phyloP scores from a whole-genome alignment of 345 rosid species.

The Populus nigra region DNA sequence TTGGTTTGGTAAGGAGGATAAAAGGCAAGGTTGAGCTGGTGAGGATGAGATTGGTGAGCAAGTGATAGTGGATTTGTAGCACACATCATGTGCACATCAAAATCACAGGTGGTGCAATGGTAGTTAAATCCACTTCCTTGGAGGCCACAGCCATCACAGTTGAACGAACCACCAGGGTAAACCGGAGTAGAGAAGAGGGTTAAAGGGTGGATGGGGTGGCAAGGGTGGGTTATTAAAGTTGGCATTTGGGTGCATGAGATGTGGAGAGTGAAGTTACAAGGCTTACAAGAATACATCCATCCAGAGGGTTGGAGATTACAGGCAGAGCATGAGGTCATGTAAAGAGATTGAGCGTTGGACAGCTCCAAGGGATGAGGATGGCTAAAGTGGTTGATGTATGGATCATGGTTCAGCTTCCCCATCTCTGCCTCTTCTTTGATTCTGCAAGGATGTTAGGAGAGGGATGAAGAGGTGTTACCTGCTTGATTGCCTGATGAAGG shows the following conservation, averaged over 20 bases:
- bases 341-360: conserved; percentile 24
- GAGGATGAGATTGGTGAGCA: conserved; percentile 41
- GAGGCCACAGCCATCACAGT: conserved; percentile 54
- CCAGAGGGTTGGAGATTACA: conserved; percentile 34
- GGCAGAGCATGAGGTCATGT: conserved; percentile 36
- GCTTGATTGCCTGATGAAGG: neutral
- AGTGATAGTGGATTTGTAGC: conserved; percentile 47
- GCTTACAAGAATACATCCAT: conserved; percentile 49
- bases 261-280: conserved; percentile 59
- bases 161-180: conserved; percentile 45
- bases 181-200: conserved; percentile 44
- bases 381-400: conserved; percentile 44
- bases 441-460: neutral
- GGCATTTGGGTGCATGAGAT: conserved; percentile 53
- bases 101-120: conserved; percentile 50
- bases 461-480: neutral
- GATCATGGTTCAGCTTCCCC: conserved; percentile 47
- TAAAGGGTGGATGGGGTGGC: conserved; percentile 50
- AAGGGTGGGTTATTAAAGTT: conserved; percentile 49
- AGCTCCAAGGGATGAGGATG: conserved; percentile 56
- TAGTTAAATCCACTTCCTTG: conserved; percentile 52
- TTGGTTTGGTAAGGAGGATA: conserved; percentile 42
- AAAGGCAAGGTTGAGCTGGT: conserved; percentile 46
- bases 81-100: conserved; percentile 47
- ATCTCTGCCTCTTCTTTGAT: conserved; percentile 10